Conservation (phyloP, 345 rosid genomes). For the Eucalyptus leucophloia region DNA sequence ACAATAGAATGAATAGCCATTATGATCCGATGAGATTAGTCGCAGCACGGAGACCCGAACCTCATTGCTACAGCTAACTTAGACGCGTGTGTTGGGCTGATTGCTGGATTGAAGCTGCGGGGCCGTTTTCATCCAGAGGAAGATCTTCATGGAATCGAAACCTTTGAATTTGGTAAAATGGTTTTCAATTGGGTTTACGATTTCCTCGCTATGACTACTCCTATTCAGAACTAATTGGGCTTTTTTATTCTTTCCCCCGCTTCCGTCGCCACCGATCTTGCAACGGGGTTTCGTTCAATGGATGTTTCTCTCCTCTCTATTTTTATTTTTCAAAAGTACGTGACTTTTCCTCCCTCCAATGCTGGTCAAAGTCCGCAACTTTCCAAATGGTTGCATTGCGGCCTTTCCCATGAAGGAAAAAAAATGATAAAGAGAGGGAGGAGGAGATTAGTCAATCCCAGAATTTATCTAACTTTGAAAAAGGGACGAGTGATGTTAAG, state of each 20-base stretch:
- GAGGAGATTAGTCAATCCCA: neutral
- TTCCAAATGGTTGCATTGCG: neutral
- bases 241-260: neutral
- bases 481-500: neutral
- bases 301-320: neutral
- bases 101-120: neutral
- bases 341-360: neutral
- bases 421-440: neutral
- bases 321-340: neutral
- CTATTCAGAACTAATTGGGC: neutral
- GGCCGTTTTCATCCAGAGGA: neutral
- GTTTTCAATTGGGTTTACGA: neutral
- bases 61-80: neutral
- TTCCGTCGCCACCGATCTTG: neutral
- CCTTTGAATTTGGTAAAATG: neutral
- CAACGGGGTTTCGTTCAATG: neutral
- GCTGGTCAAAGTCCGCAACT: neutral
- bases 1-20: neutral
- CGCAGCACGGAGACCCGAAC: neutral
- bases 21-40: neutral
- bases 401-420: neutral
- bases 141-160: neutral
- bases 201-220: neutral
- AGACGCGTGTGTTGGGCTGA: neutral
- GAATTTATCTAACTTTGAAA: neutral